These are phyloP conservation scores for Ascochyta pisi DNA, from an alignment of 2,329 filamentous ascomycete genomes.

Conservation along the genomic window DNA sequence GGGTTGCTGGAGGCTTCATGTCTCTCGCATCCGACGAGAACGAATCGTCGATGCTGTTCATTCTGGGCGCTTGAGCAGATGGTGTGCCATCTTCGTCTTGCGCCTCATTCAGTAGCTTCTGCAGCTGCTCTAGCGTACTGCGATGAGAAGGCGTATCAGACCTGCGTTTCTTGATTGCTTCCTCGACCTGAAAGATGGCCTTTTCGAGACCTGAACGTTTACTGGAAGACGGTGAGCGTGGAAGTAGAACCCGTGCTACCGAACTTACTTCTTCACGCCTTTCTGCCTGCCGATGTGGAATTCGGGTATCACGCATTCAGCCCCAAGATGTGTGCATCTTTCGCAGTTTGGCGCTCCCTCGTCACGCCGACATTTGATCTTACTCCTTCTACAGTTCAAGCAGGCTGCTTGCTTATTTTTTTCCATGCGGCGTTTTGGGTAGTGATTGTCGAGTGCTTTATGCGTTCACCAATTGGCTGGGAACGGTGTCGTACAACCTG, in stretches of 20 bases:
- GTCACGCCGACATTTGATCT: slow-evolving; percentile 64
- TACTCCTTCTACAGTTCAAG: slow-evolving; percentile 69
- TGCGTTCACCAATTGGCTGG: slow-evolving; percentile 8
- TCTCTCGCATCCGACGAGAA: slow-evolving; percentile 5
- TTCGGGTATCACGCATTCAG: slow-evolving; percentile 69
- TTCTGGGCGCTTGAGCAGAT: background rate
- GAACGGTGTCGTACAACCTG: slow-evolving; percentile 4
- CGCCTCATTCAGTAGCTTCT: slow-evolving; percentile 59
- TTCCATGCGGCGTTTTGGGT: slow-evolving; percentile 6
- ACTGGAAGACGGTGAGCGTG: slow-evolving; percentile 50
- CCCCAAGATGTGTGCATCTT: slow-evolving; percentile 64
- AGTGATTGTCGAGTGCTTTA: slow-evolving; percentile 1
- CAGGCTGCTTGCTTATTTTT: slow-evolving; percentile 61
- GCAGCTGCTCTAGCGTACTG: slow-evolving; percentile 48
- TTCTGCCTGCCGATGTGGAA: slow-evolving; percentile 77
- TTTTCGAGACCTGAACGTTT: slow-evolving; percentile 78
- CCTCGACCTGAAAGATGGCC: slow-evolving; percentile 75
- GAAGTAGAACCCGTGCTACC: background rate
- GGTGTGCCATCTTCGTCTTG: slow-evolving; percentile 39
- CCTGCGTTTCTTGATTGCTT: slow-evolving; percentile 58
- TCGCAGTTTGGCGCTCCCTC: slow-evolving; percentile 66
- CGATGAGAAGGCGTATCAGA: slow-evolving; percentile 31
- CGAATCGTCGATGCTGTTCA: slow-evolving; percentile 10
- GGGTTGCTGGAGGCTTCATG: slow-evolving; percentile 22
- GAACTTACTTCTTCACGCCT: slow-evolving; percentile 74